Evolutionary conservation across 192 early-diverging fungal species (phyloP).

Genomic region (Backusella westeae): DNA sequence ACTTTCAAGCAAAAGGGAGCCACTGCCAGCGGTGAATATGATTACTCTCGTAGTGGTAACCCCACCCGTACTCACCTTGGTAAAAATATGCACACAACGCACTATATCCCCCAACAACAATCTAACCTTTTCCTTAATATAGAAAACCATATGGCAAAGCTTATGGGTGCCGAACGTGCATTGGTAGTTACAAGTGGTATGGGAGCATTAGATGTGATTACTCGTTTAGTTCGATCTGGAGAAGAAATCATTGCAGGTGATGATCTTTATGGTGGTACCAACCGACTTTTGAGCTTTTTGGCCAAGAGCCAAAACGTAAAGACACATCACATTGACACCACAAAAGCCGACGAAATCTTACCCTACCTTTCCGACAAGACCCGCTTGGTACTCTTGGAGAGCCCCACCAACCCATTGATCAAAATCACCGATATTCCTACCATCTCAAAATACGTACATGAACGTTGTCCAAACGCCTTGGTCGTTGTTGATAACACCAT

Average conservation of each 20-base stretch:
- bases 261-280: constrained; percentile 97
- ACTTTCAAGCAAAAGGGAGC: constrained; percentile 93
- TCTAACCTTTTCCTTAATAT: neutral
- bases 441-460: constrained; percentile 72
- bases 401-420: constrained; percentile 96
- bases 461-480: constrained; percentile 70
- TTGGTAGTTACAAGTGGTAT: constrained; percentile 91
- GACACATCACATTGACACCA: constrained; percentile 93
- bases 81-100: constrained; percentile 29
- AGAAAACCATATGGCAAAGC: constrained; percentile 92
- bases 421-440: constrained; percentile 88
- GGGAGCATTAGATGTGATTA: constrained; percentile 91
- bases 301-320: constrained; percentile 74
- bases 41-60: constrained; percentile 96
- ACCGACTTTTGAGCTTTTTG: constrained; percentile 88
- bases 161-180: constrained; percentile 86
- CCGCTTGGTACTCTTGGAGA: constrained; percentile 85
- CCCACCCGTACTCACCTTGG: constrained; percentile 93
- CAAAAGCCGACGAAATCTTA: constrained; percentile 57
- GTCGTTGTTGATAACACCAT: constrained; percentile 99
- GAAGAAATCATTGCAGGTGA: constrained; percentile 94
- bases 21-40: constrained; percentile 85
- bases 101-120: neutral
- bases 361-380: constrained; percentile 74
- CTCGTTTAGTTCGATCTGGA: constrained; percentile 81